Base-by-base conservation (phyloP, 495 filamentous ascomycete species). In the Penicillium psychrofluorescens region DNA sequence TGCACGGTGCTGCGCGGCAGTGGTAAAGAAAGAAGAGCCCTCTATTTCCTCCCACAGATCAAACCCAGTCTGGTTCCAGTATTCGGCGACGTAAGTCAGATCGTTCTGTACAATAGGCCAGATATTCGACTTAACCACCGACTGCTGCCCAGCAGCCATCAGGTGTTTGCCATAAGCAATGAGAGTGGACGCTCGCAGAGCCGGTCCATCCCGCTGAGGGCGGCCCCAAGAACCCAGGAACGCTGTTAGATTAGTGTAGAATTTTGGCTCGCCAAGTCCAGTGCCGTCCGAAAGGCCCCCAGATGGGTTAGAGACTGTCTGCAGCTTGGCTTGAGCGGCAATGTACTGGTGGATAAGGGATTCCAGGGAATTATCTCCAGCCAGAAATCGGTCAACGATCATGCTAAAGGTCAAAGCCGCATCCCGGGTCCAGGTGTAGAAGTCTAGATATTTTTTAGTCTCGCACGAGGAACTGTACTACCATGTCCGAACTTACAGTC, bases 401-500 rank as follows among this genome's bases (percentile, higher is more conserved):
- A 60, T 59, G 50, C 81, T 84, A 57, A 81, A 71, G 4, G 77
- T 76, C 48, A 88, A 62, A 8, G 79, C 74, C 11, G 79, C 72
- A 54, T 87, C 84, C 44, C 84, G 69, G n/a, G 79, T 84, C 84
- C 84, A 88, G 10, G 83, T 83, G 48, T 76, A 87, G 38, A 59
- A 71, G 35, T 70, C 64, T 67, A 6, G 4, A 22, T 22, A 7
- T 29, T 8, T 8, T 7, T 22, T 22, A 22, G 4, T 22, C n/a
- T 48, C 16, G 46, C 6, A 22, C 22, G 22, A 22, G 58, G 62
- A 51, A 48, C 73, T 67, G 77, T 54, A 71, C 63, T 13, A 70
- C 72, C 35, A 61, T 49, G 5, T 49, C 7, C 8, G 2, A 37
- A 14, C 79, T 55, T 63, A 84, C 80, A 86, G 55, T 84, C 69